These are phyloP conservation scores for Aureobasidium sp. DNA, from an alignment of 2,329 filamentous ascomycete genomes.

Conservation along the genomic window DNA sequence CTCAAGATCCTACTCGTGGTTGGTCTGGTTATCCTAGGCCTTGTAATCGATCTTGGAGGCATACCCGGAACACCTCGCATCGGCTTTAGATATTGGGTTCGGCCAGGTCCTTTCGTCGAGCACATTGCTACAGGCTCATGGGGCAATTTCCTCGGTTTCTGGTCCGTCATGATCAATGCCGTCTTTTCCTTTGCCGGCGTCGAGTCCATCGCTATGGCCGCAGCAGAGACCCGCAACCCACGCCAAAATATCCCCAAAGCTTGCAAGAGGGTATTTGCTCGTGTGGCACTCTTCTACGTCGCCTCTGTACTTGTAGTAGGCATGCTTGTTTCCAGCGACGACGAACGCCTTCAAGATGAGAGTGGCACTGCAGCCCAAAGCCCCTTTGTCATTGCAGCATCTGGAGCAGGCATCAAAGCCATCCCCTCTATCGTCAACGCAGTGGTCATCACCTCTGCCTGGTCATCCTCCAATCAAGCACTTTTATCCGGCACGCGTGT, in stretches of 20 bases:
- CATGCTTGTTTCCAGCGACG: slow-evolving; percentile 57
- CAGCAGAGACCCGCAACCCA: slow-evolving; percentile 73
- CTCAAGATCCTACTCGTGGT: slow-evolving; percentile 42
- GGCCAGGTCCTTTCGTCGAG: slow-evolving; percentile 39
- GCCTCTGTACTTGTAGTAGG: slow-evolving; percentile 66
- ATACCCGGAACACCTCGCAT: slow-evolving; percentile 34
- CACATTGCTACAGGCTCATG: slow-evolving; percentile 31
- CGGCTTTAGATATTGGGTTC: slow-evolving; percentile 41
- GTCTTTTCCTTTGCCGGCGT: slow-evolving; percentile 74
- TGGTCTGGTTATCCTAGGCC: slow-evolving; percentile 39
- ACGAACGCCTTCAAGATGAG: slow-evolving; percentile 51
- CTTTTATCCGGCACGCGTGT: slow-evolving; percentile 68
- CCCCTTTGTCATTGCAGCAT: slow-evolving; percentile 70
- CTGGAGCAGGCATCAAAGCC: slow-evolving; percentile 54
- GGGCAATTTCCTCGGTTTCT: slow-evolving; percentile 41
- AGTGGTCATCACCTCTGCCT: slow-evolving; percentile 68
- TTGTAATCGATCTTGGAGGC: slow-evolving; percentile 39
- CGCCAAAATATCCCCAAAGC: slow-evolving; percentile 68
- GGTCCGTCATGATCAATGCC: slow-evolving; percentile 57
- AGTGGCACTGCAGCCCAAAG: slow-evolving; percentile 49
- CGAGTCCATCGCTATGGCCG: slow-evolving; percentile 72
- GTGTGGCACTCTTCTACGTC: slow-evolving; percentile 74
- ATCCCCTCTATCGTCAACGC: slow-evolving; percentile 65
- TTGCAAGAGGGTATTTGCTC: slow-evolving; percentile 74
- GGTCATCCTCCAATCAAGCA: slow-evolving; percentile 70